Percentiles rank a stretch among this genome's conserved stretches.
These are phyloP conservation scores for Fusarium continuum DNA, from an alignment of 2,329 filamentous ascomycete species.

Conservation along the genomic window DNA sequence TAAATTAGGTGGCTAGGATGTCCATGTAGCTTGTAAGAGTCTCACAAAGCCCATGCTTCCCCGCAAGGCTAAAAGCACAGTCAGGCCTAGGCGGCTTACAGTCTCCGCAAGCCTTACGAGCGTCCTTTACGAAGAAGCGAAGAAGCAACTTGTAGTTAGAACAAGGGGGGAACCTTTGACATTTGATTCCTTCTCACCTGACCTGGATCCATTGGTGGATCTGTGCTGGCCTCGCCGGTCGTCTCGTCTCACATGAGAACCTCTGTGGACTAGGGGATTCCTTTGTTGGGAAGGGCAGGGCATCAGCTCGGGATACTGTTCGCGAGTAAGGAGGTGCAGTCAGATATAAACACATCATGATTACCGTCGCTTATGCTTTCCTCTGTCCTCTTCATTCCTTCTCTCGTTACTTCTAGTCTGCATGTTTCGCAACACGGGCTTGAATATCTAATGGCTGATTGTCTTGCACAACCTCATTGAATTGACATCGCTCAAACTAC, in stretches of 20 bases:
- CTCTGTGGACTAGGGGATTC: constrained; percentile 24
- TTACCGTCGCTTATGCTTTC: background rate
- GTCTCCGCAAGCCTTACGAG: constrained; percentile 3
- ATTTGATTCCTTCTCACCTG: constrained; percentile 11
- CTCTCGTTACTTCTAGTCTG: background rate
- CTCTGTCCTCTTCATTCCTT: background rate
- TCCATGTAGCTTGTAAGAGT: too few relatives aligned
- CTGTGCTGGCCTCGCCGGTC: constrained; percentile 2
- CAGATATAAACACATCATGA: background rate
- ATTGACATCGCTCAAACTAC: background rate
- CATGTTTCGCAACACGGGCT: background rate
- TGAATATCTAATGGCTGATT: background rate
- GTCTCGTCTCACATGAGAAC: constrained; percentile 36
- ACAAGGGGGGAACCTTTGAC: background rate
- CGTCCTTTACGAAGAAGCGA: constrained; percentile 12
- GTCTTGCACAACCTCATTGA: background rate
- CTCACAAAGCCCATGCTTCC: background rate
- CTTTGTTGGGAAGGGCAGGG: constrained; percentile 5
- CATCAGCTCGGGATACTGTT: constrained; percentile 12
- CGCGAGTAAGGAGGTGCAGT: constrained; percentile 4
- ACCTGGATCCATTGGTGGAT: constrained; percentile 14
- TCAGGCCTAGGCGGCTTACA: constrained; percentile 1
- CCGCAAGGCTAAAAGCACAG: constrained; percentile 22
- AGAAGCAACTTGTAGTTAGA: background rate
- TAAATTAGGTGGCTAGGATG: too few relatives aligned